Conservation (phyloP, 495 filamentous ascomycete genomes). For the Cudoniella acicularis region DNA sequence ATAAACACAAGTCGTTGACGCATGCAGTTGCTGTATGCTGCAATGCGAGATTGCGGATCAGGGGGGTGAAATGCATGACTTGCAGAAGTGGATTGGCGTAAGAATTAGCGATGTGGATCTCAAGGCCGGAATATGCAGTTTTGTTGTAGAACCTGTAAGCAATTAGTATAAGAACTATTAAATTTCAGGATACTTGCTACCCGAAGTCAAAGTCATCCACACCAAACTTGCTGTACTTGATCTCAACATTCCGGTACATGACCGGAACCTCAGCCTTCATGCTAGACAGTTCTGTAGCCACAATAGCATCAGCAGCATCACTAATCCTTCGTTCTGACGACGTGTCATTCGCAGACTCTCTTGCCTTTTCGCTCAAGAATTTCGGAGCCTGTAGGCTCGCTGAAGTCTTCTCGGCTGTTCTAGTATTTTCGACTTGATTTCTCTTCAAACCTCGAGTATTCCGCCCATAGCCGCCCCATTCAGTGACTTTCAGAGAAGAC, state of each 20-base stretch:
- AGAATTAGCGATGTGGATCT: constrained; percentile 94
- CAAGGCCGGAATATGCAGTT: constrained; percentile 82
- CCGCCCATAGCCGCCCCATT: constrained; percentile 69
- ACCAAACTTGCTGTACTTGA: constrained; percentile 95
- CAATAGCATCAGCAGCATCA: constrained; percentile 60
- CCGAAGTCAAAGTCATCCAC: constrained; percentile 98
- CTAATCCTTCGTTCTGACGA: constrained; percentile 44
- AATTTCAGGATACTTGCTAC: constrained; percentile 43
- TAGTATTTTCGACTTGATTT: constrained; percentile 80
- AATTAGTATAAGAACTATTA: constrained; percentile 5
- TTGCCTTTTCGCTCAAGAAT: constrained; percentile 88
- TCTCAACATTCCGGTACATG: constrained; percentile 87
- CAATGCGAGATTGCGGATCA: constrained; percentile 86
- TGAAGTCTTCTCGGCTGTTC: constrained; percentile 52
- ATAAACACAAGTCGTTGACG: constrained; percentile 72
- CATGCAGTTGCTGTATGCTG: constrained; percentile 84
- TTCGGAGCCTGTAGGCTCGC: constrained; percentile 62
- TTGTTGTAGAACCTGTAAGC: constrained; percentile 79
- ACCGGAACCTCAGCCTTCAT: constrained; percentile 71
- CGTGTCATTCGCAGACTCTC: constrained; percentile 54
- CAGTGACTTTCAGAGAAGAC: constrained; percentile 59
- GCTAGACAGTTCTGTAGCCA: constrained; percentile 54
- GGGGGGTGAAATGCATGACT: constrained; percentile 82
- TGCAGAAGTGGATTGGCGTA: constrained; percentile 94
- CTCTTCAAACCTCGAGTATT: constrained; percentile 70